A percentile compares a stretch with the other conserved stretches of the same genome.
Evolutionary conservation across 2,329 filamentous ascomycete genomes (phyloP).

Genomic region (Pyricularia sp.): DNA sequence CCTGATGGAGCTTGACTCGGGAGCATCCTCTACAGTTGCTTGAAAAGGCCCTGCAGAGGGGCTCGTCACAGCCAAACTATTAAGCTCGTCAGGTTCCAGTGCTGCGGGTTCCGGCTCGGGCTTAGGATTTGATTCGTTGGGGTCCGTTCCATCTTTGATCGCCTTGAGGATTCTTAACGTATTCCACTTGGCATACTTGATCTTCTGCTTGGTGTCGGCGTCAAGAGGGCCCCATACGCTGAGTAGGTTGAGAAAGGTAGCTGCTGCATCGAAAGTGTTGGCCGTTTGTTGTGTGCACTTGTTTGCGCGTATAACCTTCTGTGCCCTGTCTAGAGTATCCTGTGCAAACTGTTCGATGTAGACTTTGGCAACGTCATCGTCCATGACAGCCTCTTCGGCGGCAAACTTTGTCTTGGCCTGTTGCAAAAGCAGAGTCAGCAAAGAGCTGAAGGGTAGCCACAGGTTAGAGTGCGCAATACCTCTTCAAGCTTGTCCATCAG

Average conservation of each 20-base stretch:
- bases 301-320: slow-evolving; percentile 71
- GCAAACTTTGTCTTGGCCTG: slow-evolving; percentile 3
- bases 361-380: slow-evolving; percentile 78
- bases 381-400: slow-evolving; percentile 41
- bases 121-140: slow-evolving; percentile 81
- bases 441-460: no score
- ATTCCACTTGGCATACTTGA: slow-evolving; percentile 96
- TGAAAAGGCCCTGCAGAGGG: slow-evolving; percentile 19
- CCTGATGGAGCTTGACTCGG: slow-evolving; percentile 30
- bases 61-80: slow-evolving; percentile 38
- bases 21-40: slow-evolving; percentile 43
- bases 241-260: slow-evolving; percentile 83
- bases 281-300: slow-evolving; percentile 86
- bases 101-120: slow-evolving; percentile 27
- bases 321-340: slow-evolving; percentile 77
- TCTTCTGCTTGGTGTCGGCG: slow-evolving; percentile 70
- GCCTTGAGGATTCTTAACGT: slow-evolving; percentile 85
- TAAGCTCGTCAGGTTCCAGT: slow-evolving; percentile 53
- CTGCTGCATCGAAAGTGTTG: slow-evolving; percentile 86
- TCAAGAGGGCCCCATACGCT: slow-evolving; percentile 75
- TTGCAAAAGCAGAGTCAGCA: not conserved
- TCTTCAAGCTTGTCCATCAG: slow-evolving; percentile 89
- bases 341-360: slow-evolving; percentile 92
- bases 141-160: slow-evolving; percentile 81
- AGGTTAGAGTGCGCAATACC: slow-evolving; percentile 26